Percentiles rank a stretch among this genome's conserved stretches.
These are phyloP conservation scores for Smittium mucronatum DNA, from an alignment of 371 early-diverging fungal species.

Conservation along the genomic window DNA sequence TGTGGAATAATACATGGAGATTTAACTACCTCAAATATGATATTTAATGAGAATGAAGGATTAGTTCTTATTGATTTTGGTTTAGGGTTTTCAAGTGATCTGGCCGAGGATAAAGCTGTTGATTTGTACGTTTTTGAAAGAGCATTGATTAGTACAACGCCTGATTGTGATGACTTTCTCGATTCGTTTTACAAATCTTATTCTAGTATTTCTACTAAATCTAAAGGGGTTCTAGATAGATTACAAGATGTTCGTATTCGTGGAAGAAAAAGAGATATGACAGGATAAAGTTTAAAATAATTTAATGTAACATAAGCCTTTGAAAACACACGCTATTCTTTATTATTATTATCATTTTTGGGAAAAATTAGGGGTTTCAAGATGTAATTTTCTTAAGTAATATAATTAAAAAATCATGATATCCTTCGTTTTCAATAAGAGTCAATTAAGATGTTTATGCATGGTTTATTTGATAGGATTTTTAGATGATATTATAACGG, in stretches of 20 bases:
- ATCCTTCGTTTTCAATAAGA: too few species aligned
- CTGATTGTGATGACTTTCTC: constrained; percentile 61
- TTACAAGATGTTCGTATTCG: constrained; percentile 80
- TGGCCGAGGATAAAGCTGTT: constrained; percentile 97
- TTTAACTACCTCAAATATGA: constrained; percentile 94
- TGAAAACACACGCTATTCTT: background rate
- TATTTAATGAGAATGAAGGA: constrained; percentile 42
- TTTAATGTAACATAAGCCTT: background rate
- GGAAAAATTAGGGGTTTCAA: too few species aligned
- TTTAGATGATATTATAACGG: background rate
- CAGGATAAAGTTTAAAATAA: constrained; percentile 40
- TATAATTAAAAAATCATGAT: background rate
- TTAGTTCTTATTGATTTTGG: constrained; percentile 95
- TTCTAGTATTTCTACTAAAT: constrained; percentile 14
- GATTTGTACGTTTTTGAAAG: constrained; percentile 98
- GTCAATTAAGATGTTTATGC: background rate
- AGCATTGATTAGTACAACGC: constrained; percentile 85
- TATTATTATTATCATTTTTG: background rate
- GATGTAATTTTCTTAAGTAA: background rate
- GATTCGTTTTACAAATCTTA: constrained; percentile 56
- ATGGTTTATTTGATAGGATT: background rate
- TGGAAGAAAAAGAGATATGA: constrained; percentile 81
- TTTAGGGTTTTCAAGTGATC: constrained; percentile 64
- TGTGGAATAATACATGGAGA: constrained; percentile 93
- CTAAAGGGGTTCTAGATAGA: constrained; percentile 44